Conservation (phyloP, 1,139 yeast genomes). For the Geotrichum fermentans region DNA sequence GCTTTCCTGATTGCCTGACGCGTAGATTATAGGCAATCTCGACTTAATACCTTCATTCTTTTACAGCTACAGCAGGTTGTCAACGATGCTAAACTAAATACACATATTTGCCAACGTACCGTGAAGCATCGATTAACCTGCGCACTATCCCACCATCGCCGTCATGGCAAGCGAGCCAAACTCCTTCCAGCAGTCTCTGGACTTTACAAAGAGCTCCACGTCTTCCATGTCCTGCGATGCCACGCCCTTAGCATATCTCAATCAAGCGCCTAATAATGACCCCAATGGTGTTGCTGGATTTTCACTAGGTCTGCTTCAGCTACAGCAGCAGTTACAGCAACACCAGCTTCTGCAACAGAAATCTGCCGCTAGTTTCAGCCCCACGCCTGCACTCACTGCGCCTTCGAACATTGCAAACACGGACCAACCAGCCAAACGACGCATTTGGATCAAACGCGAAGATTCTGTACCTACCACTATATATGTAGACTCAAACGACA, state of each 20-base stretch:
- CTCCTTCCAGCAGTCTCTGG: not conserved
- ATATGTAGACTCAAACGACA: slow-evolving; percentile 48
- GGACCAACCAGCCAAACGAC: slow-evolving; percentile 20
- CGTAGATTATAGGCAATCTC: too few relatives aligned
- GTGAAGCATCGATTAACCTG: too few relatives aligned
- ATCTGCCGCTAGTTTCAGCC: slow-evolving; percentile 1
- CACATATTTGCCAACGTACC: too few relatives aligned
- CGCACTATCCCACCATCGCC: too few relatives aligned
- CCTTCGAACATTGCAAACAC: not conserved
- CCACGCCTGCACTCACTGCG: not conserved
- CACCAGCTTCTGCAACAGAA: slow-evolving; percentile 10
- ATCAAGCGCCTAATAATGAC: not conserved
- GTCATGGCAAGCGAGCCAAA: slow-evolving; percentile 1
- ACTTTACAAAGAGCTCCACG: not conserved
- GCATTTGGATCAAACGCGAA: slow-evolving; percentile 64
- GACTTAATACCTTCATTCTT: too few relatives aligned
- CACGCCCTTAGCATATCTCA: not conserved
- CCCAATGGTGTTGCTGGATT: not conserved
- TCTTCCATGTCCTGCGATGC: not conserved
- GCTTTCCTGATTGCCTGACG: too few relatives aligned
- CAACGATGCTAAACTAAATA: too few relatives aligned
- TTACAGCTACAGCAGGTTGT: too few relatives aligned
- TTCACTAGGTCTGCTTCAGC: not conserved
- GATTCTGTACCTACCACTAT: slow-evolving; percentile 66
- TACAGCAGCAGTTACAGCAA: slow-evolving; percentile 10